phyloP scores from a whole-genome alignment of 176 grass and related monocot genomes.

The Metroxylon sagu region DNA sequence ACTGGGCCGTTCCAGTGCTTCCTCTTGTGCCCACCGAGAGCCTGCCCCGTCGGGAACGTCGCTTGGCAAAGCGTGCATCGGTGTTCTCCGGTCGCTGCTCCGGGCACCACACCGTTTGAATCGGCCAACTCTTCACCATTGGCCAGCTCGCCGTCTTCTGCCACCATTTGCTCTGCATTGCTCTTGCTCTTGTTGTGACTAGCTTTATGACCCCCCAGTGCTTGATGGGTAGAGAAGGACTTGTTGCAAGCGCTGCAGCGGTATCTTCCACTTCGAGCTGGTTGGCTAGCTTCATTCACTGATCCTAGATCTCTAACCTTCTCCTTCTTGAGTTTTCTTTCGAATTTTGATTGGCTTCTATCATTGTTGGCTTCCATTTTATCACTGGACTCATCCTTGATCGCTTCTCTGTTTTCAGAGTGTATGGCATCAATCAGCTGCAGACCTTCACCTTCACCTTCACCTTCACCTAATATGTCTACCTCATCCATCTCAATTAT shows the following conservation, averaged over 20 bases:
- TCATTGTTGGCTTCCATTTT: no score
- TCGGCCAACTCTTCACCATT: neutral
- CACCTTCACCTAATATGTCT: no score
- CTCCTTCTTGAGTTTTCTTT: neutral
- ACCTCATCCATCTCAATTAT: no score
- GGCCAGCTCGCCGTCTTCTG: neutral
- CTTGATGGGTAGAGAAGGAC: slow-evolving; percentile 5
- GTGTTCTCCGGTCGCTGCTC: neutral
- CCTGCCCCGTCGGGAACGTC: slow-evolving; percentile 1
- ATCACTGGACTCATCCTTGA: no score
- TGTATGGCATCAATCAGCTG: no score
- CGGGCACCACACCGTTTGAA: neutral
- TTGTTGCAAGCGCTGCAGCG: neutral
- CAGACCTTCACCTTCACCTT: no score
- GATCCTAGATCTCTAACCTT: neutral
- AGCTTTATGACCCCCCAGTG: slow-evolving; percentile 7
- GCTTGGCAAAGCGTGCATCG: neutral
- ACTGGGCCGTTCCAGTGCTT: neutral
- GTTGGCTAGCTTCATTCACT: no score
- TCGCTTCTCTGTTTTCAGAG: no score
- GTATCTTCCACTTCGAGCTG: neutral
- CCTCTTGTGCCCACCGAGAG: slow-evolving; percentile 12
- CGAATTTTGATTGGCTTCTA: no score
- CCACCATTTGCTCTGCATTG: neutral
- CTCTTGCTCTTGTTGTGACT: neutral